Evolutionary conservation across 768 basidiomycete genomes (phyloP).

Genomic region (Piloderma croceum): DNA sequence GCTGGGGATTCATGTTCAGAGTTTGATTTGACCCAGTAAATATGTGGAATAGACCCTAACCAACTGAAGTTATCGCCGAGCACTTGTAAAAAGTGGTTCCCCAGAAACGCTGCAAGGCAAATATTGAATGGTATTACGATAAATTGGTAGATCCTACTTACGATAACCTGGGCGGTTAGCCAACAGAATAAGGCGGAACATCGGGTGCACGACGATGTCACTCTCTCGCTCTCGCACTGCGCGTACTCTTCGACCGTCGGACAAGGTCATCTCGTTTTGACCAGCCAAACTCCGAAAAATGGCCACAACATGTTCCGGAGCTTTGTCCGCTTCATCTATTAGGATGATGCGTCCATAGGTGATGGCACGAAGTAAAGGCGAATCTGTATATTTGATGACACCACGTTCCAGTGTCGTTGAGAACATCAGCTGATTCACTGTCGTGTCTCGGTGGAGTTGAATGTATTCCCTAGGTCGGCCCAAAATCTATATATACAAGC

Average conservation of each 20-base stretch:
- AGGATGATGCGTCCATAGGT: conserved; percentile 58
- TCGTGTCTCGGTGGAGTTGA: conserved; percentile 65
- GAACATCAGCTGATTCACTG: conserved; percentile 67
- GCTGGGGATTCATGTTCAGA: conserved; percentile 13
- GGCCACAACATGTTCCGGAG: conserved; percentile 67
- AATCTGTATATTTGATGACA: conserved; percentile 55
- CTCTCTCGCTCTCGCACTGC: conserved; percentile 38
- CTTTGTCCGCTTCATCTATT: conserved; percentile 70
- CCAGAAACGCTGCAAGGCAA: conserved; percentile 52
- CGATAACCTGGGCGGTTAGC: conserved; percentile 70
- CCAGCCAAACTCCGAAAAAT: conserved; percentile 66
- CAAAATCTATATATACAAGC: conserved; percentile 37
- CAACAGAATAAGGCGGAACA: conserved; percentile 57
- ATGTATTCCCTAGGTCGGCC: conserved; percentile 62
- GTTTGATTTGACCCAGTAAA: background rate
- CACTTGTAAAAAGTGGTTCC: conserved; percentile 69
- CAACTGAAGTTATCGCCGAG: conserved; percentile 64
- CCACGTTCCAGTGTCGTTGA: conserved; percentile 56
- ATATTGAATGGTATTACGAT: background rate
- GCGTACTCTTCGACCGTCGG: conserved; percentile 57
- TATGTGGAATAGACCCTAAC: conserved; percentile 6
- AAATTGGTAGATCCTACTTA: conserved; percentile 24
- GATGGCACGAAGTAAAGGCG: conserved; percentile 61
- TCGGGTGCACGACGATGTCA: conserved; percentile 58
- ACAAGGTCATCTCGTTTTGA: conserved; percentile 56